phyloP scores from a whole-genome alignment of 345 rosid genomes.

The Moringa oleifera region DNA sequence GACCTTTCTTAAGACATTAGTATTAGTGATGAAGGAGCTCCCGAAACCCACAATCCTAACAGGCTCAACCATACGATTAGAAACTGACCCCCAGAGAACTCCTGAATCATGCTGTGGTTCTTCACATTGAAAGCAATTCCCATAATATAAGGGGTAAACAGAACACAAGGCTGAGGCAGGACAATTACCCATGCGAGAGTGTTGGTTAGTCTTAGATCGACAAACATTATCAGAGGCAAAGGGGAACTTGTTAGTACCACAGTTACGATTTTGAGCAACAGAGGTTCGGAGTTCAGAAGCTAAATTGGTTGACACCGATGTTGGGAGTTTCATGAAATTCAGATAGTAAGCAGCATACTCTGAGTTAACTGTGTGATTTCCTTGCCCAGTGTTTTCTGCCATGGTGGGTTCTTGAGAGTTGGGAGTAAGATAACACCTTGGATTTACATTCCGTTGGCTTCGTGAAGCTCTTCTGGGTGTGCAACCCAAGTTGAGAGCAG shows the following conservation, averaged over 20 bases:
- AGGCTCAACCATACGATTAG: constrained; percentile 19
- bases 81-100: constrained; percentile 11
- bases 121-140: constrained; percentile 23
- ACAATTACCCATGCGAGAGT: constrained; percentile 15
- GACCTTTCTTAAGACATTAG: constrained; percentile 8
- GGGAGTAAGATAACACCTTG: constrained; percentile 41
- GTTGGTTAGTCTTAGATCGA: constrained; percentile 10
- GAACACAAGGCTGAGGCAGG: constrained; percentile 21
- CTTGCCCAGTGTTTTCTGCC: constrained; percentile 15
- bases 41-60: constrained; percentile 8
- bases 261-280: constrained; percentile 4
- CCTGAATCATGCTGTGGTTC: constrained; percentile 20
- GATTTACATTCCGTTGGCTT: constrained; percentile 48
- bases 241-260: constrained; percentile 12
- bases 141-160: constrained; percentile 44
- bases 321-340: constrained; percentile 16
- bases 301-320: constrained; percentile 7
- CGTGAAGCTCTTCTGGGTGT: constrained; percentile 49
- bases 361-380: constrained; percentile 14
- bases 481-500: constrained; percentile 74
- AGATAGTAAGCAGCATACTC: constrained; percentile 19
- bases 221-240: constrained; percentile 15
- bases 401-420: constrained; percentile 18
- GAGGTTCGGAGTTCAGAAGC: constrained; percentile 13
- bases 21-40: constrained; percentile 13